These are phyloP conservation scores for Aulographum hederae DNA, from an alignment of 2,329 filamentous ascomycete species.

Conservation along the genomic window DNA sequence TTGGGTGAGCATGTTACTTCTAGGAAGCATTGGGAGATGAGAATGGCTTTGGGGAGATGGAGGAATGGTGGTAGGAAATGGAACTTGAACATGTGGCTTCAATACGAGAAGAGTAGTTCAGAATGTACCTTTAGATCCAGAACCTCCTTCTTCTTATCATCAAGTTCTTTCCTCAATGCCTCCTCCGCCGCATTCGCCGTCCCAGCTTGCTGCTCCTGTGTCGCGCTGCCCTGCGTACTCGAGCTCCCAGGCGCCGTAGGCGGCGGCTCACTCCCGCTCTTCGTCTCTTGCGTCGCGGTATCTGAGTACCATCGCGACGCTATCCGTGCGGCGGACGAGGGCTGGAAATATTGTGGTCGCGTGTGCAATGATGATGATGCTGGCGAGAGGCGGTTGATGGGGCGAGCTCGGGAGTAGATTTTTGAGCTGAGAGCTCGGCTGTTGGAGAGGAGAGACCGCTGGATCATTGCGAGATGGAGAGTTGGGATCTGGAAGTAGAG, in stretches of 20 bases:
- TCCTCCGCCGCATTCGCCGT: constrained; percentile 24
- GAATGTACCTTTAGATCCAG: constrained; percentile 67
- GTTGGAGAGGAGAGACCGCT: too few species aligned
- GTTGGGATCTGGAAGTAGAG: too few species aligned
- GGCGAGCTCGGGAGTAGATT: too few species aligned
- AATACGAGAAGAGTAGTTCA: too few species aligned
- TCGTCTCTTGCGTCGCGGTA: constrained; percentile 24
- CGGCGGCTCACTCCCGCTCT: constrained; percentile 5
- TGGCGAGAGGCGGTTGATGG: too few species aligned
- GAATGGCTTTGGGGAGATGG: background rate
- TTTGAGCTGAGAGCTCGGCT: too few species aligned
- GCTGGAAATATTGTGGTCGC: too few species aligned
- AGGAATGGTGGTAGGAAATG: constrained; percentile 2
- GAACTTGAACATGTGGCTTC: constrained; percentile 7
- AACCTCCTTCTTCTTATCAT: constrained; percentile 53
- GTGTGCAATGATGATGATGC: too few species aligned
- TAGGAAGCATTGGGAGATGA: too few species aligned
- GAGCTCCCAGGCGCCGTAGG: too few species aligned
- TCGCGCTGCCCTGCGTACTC: too few species aligned
- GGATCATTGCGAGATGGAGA: background rate
- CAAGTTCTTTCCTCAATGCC: constrained; percentile 43
- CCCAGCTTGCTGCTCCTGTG: constrained; percentile 20
- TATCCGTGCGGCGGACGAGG: too few species aligned
- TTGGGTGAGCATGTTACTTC: background rate
- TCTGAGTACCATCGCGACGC: constrained; percentile 29